Evolutionary conservation across 148 eudicot species (phyloP), one percentile per base, ranked within the genome.

Genomic region (Vaccinium corymbosum): DNA sequence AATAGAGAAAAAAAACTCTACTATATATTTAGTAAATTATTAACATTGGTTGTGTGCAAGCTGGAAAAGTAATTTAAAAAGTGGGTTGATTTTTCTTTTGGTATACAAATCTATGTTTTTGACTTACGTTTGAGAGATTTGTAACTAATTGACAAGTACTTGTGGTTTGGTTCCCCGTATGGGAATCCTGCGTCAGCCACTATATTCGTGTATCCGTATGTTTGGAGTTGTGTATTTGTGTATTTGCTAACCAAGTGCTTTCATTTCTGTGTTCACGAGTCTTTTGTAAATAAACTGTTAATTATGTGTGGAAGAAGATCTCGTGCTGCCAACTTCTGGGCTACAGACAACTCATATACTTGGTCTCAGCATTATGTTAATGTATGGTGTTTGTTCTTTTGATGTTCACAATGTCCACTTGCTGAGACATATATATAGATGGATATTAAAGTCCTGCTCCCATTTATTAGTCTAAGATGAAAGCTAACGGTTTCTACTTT

Each of bases 401-500:
- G 66, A 32, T 42, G 46, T 52, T 78, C 42, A 3, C 46, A 27
- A 78, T 29, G 22, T 52, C 20, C 64, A 53, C 46, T 52, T 52
- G 20, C 27, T 8, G 56, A 51, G 9, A 1, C 13, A 25, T 78
- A 52, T 78, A 16, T 17, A 2, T 55, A 53, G 17, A 27, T 19
- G 29, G n/a, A 16, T 27, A 14, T 35, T 62, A 62, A 20, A 20
- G n/a, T 56, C 6, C 81, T 79, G 29, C 48, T 32, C 22, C 59
- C 68, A 56, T 79, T 35, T 55, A 3, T 32, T 55, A 15, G 22
- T 53, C 29, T 29, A 70, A 29, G 61, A 82, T 70, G n/a, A 56
- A 20, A 68, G 76, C 66, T 52, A 38, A 85, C 29, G 27, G 68
- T 64, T 83, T 74, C 61, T 85, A 29, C 56, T 29, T 25, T 51